phyloP scores from a whole-genome alignment of 805 yeast species.

The Saturnispora hagleri region DNA sequence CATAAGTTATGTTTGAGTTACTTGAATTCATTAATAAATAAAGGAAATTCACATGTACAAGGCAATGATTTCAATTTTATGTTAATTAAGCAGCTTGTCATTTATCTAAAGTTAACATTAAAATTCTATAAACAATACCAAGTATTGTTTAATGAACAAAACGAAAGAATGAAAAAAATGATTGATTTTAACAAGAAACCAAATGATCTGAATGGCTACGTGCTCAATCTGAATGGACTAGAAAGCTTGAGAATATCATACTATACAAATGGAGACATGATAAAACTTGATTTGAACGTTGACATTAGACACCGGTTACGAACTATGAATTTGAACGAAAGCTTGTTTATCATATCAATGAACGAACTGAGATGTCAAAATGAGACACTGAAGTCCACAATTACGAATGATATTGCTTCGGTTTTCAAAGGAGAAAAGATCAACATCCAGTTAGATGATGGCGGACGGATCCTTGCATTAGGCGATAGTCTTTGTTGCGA shows the following conservation, averaged over 20 bases:
- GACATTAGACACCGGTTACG: slow-evolving; percentile 18
- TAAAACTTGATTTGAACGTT: slow-evolving; percentile 15
- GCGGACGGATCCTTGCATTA: slow-evolving; percentile 17
- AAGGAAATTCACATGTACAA: slow-evolving; percentile 6
- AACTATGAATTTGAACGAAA: slow-evolving; percentile 14
- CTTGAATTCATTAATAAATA: slow-evolving; percentile 17
- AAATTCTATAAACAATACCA: slow-evolving; percentile 20
- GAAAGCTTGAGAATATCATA: slow-evolving; percentile 22
- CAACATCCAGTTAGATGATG: slow-evolving; percentile 1
- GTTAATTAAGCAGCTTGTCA: slow-evolving; percentile 22
- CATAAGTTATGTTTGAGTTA: slow-evolving; percentile 21
- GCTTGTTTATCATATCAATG: slow-evolving; percentile 20
- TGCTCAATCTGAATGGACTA: slow-evolving; percentile 16
- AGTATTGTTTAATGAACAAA: slow-evolving; percentile 12
- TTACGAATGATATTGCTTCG: slow-evolving; percentile 3
- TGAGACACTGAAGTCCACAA: neutral
- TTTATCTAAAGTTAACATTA: slow-evolving; percentile 23
- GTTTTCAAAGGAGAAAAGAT: slow-evolving; percentile 17
- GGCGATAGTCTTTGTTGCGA: slow-evolving; percentile 23
- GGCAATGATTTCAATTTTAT: slow-evolving; percentile 10
- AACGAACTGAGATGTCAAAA: slow-evolving; percentile 9
- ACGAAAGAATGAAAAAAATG: slow-evolving; percentile 7
- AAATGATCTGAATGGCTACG: slow-evolving; percentile 17
- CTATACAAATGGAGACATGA: slow-evolving; percentile 9
- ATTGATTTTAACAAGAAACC: slow-evolving; percentile 11